Base-by-base conservation (phyloP, 345 rosid genomes). In the Salix suchowensis region DNA sequence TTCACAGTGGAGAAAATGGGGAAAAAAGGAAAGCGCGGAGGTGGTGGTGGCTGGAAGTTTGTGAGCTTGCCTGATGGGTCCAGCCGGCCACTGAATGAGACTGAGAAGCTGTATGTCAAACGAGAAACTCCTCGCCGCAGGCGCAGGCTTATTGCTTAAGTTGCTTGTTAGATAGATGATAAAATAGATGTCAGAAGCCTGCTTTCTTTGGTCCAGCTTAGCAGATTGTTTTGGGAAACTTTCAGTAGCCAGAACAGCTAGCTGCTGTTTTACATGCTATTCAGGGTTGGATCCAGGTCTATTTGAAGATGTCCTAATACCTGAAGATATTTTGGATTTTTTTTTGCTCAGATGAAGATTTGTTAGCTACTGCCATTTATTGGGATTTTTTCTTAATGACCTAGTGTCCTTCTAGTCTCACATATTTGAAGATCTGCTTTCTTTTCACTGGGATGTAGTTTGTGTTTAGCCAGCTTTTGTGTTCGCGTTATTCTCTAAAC, bases 1-100 rank as follows among this genome's bases (percentile, higher is more conserved):
- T 82, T 90, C 76, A 91, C 94, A 2, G 94, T 93, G 24, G 98
- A 93, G 84, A 96, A 93, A 82, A 42, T 96, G 54, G 99, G 99
- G 70, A 23, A 87, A 10, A 69, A 75, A 68, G 99, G 97, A 54
- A 96, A 90, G 82, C 92, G 96, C 9, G 98, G 99, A 81, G 85
- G 84, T 0, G 96, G 98, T 28, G 98, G 97, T 13, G 97, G 99
- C 42, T 95, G 98, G 99, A 93, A 91, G 85, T 96, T 91, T 73
- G 84, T 93, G 37, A 93, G 98, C 88, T 85, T 91, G 79, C 96
- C 98, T 0, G 96, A 96, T 81, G 98, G 97, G 71, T 93, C 98
- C 39, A 93, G 93, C 81, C 86, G 97, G 37, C 91, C 96, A 0
- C 88, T 96, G 34, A 85, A 92, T 64, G 96, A 93, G 72, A 80